These are phyloP conservation scores for California macrophylla DNA, from an alignment of 441 rosid genomes.

Conservation along the genomic window DNA sequence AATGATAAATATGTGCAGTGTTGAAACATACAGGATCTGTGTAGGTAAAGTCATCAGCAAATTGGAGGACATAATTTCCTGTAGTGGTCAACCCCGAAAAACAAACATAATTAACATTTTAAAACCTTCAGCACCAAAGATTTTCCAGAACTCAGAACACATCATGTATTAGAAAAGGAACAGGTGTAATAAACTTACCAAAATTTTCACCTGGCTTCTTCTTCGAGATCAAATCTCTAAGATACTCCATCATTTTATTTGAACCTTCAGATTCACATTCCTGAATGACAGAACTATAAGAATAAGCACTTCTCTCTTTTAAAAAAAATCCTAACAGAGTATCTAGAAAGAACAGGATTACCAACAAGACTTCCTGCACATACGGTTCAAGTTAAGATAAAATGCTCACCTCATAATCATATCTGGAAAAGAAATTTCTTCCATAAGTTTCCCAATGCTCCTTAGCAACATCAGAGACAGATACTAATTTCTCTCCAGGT, in stretches of 20 bases:
- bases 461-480: constrained; percentile 75
- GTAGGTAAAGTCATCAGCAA: constrained; percentile 84
- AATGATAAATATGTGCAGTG: constrained; percentile 1
- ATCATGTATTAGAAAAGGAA: constrained; percentile 2
- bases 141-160: neutral
- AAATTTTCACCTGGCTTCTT: constrained; percentile 58
- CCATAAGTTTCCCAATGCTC: constrained; percentile 90
- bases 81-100: constrained; percentile 18
- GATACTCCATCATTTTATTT: constrained; percentile 63
- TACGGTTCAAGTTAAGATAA: neutral
- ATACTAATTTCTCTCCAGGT: constrained; percentile 62
- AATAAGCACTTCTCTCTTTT: constrained; percentile 8
- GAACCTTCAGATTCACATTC: constrained; percentile 94
- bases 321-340: constrained; percentile 2
- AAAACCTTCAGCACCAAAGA: neutral
- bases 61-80: constrained; percentile 64
- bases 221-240: constrained; percentile 60
- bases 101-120: constrained; percentile 7
- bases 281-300: constrained; percentile 29
- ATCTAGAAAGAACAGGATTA: constrained; percentile 3
- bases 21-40: constrained; percentile 75
- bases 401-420: constrained; percentile 75
- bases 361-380: constrained; percentile 5
- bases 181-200: constrained; percentile 36
- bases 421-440: constrained; percentile 85